These are phyloP conservation scores for Groenewaldozyma sp. DNA, from an alignment of 1,139 yeast genomes.

Conservation along the genomic window DNA sequence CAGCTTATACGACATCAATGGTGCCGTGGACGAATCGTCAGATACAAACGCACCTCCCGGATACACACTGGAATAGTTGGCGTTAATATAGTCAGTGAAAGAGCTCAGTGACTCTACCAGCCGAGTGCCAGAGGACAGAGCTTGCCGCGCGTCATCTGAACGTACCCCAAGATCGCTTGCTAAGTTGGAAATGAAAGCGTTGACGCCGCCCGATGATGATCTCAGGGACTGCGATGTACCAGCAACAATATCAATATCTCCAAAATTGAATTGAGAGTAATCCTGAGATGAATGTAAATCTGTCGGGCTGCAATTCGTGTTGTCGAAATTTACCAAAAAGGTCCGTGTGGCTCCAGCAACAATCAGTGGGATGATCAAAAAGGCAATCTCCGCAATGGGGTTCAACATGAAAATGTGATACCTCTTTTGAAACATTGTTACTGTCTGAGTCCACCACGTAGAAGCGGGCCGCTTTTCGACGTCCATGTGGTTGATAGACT, in stretches of 20 bases:
- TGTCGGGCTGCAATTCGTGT: constrained; percentile 19
- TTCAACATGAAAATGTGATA: constrained; percentile 23
- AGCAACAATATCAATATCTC: constrained; percentile 10
- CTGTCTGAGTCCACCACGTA: constrained; percentile 21
- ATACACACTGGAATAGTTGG: constrained; percentile 17
- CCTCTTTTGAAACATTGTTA: constrained; percentile 27
- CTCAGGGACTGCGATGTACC: constrained; percentile 13
- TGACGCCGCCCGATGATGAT: constrained; percentile 13
- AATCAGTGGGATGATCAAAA: constrained; percentile 24
- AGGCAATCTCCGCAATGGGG: constrained; percentile 24
- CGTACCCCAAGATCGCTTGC: constrained; percentile 11
- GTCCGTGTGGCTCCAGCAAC: constrained; percentile 26
- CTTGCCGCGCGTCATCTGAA: constrained; percentile 8
- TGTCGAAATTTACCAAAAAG: constrained; percentile 21
- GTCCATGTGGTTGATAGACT: constrained; percentile 10
- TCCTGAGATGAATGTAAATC: constrained; percentile 15
- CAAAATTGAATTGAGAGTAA: constrained; percentile 14
- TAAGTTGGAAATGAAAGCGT: constrained; percentile 14
- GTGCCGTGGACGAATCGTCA: constrained; percentile 14
- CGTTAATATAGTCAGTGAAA: constrained; percentile 16
- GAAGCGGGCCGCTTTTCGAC: constrained; percentile 13
- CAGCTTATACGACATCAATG: constrained; percentile 21
- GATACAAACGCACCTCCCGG: constrained; percentile 30
- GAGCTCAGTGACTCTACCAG: constrained; percentile 14
- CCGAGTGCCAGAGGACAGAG: constrained; percentile 9